Percentiles rank a stretch among this genome's conserved stretches.
These are phyloP conservation scores for Phialophora expanda DNA, from an alignment of 2,329 filamentous ascomycete genomes.

Conservation along the genomic window DNA sequence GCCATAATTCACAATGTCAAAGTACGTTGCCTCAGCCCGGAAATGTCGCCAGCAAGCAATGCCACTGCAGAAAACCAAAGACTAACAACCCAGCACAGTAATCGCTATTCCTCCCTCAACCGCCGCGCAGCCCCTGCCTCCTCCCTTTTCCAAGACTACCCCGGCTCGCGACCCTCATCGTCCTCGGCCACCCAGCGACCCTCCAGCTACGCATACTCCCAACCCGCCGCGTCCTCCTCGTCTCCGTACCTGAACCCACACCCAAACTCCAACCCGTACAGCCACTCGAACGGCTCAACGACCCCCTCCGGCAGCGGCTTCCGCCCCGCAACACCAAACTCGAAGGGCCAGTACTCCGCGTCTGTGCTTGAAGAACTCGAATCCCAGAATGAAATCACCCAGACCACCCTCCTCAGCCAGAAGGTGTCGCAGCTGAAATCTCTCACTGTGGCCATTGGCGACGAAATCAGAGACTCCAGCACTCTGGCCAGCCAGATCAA, in stretches of 20 bases:
- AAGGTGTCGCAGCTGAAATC: conserved; percentile 48
- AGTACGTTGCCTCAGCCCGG: conserved; percentile 16
- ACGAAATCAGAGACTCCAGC: conserved; percentile 90
- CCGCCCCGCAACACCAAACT: conserved; percentile 35
- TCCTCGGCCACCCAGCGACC: conserved; percentile 34
- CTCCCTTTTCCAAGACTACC: conserved; percentile 67
- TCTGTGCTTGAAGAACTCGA: conserved; percentile 91
- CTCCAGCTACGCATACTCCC: conserved; percentile 30
- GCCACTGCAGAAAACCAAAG: neutral
- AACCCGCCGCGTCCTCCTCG: conserved; percentile 21
- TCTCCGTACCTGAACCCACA: conserved; percentile 30
- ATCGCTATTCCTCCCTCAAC: conserved; percentile 68
- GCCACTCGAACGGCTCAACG: conserved; percentile 15
- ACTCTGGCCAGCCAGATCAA: conserved; percentile 95
- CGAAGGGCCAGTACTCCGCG: conserved; percentile 86
- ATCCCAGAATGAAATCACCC: conserved; percentile 91
- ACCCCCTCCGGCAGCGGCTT: conserved; percentile 23
- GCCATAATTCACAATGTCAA: conserved; percentile 29
- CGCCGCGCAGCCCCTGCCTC: conserved; percentile 62
- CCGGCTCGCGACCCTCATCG: conserved; percentile 37
- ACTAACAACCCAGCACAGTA: conserved; percentile 16
- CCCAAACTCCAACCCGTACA: conserved; percentile 20
- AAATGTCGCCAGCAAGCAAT: neutral
- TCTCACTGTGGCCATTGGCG: conserved; percentile 91
- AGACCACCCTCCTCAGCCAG: conserved; percentile 37